Conservation (phyloP, 305 asterid genomes). For the Coffea humblotiana region DNA sequence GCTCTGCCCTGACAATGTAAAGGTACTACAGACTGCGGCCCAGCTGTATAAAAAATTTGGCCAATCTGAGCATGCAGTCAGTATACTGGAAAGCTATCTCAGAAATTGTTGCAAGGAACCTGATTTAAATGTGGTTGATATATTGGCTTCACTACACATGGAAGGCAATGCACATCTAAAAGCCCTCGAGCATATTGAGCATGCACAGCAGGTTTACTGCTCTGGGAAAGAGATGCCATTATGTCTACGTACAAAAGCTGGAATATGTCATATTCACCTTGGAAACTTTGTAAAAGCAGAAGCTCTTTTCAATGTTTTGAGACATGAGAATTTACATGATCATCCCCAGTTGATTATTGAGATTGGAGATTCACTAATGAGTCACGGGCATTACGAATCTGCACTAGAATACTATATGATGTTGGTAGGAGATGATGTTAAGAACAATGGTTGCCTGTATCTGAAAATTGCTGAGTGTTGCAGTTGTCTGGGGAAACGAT, state of each 20-base stretch:
- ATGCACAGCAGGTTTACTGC: conserved; percentile 30
- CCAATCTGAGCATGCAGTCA: conserved; percentile 56
- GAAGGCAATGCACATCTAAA: conserved; percentile 45
- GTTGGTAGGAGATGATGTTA: conserved; percentile 41
- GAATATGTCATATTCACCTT: conserved; percentile 63
- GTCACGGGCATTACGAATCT: conserved; percentile 44
- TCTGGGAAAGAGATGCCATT: conserved; percentile 48
- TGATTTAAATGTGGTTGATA: conserved; percentile 48
- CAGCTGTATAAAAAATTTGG: conserved; percentile 58
- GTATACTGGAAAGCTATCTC: conserved; percentile 52
- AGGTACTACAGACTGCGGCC: conserved; percentile 47
- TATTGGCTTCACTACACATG: conserved; percentile 58
- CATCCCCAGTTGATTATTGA: conserved; percentile 45
- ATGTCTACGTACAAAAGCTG: conserved; percentile 52
- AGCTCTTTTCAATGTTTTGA: conserved; percentile 46
- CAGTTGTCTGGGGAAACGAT: conserved; percentile 39
- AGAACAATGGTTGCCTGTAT: conserved; percentile 52
- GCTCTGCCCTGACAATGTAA: conserved; percentile 51
- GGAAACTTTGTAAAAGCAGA: conserved; percentile 59
- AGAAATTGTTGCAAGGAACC: conserved; percentile 36
- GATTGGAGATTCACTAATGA: conserved; percentile 60
- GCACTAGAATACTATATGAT: conserved; percentile 65
- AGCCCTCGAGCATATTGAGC: conserved; percentile 67
- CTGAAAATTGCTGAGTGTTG: conserved; percentile 64
- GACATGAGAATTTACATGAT: conserved; percentile 35